Base-by-base conservation (phyloP, 257 asterid genomes). In the Solanum ossicruentum region DNA sequence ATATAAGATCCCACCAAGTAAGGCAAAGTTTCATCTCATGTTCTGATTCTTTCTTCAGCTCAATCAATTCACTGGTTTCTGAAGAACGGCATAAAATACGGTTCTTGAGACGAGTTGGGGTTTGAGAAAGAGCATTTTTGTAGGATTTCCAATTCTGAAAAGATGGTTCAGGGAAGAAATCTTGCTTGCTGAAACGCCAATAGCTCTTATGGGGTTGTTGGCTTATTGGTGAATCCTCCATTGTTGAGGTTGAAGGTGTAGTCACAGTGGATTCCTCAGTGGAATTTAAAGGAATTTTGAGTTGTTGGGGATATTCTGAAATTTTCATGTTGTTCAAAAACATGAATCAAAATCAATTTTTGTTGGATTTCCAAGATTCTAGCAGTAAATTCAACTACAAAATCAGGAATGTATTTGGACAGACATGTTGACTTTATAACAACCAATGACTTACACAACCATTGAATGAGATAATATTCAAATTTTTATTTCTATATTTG, bases 1-100 rank as follows among this genome's bases (percentile, higher is more conserved):
- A 96, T 4, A 95, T 80, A 10, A 96, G 90, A 89, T 96, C 99
- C 97, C 98, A 96, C 99, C 98, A 96, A 5, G 98, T 95, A 20
- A 96, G 93, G 88, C 98, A 93, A n/a, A 81, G 80, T 81, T 88
- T 89, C 97, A 96, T 92, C 60, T 92, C 91, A 66, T 95, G 87
- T 83, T 96, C 98, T 5, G 98, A 93, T 60, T 93, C 94, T 45
- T 89, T 90, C 87, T 89, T 91, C 84, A 90, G 87, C 28, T 84
- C 89, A 49, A 95, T 52, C 26, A 93, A 91, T 88, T 96, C 99
- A 4, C 63, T 72, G 63, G 88, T 70, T 13, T 96, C 99, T 54
- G 95, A 86, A 52, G 98, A 90, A 60, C 98, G 97, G 70, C 88
- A 88, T 45, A 93, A 84, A 36, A 96, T 78, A 60, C 99, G 98